A percentile compares a stretch with the other conserved stretches of the same genome.
Evolutionary conservation across 441 rosid species (phyloP).

Genomic region (Raphanus hybrid): DNA sequence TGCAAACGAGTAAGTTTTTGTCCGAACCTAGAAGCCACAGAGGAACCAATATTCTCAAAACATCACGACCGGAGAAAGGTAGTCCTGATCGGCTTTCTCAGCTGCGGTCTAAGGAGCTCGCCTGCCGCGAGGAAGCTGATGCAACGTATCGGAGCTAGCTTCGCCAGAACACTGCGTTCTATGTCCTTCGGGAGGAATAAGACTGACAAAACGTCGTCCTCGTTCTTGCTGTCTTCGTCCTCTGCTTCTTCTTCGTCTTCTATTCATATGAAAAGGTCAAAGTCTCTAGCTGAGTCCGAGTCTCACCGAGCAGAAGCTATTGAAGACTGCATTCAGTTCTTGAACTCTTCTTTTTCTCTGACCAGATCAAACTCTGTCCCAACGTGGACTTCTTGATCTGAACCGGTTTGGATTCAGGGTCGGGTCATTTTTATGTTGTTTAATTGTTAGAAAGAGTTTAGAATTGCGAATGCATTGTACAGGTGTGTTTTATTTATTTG

Average conservation of each 20-base stretch:
- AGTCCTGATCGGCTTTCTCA: slow-evolving; percentile 48
- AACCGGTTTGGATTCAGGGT: background rate
- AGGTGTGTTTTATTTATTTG: slow-evolving; percentile 6
- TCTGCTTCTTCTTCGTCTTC: slow-evolving; percentile 55
- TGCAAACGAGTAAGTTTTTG: slow-evolving; percentile 70
- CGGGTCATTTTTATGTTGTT: slow-evolving; percentile 12
- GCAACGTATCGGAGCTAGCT: slow-evolving; percentile 63
- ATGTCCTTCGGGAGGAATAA: slow-evolving; percentile 53
- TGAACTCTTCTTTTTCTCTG: slow-evolving; percentile 85
- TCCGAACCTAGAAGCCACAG: slow-evolving; percentile 54
- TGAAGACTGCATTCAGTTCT: slow-evolving; percentile 92
- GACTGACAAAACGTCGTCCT: slow-evolving; percentile 31
- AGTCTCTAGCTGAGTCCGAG: slow-evolving; percentile 78
- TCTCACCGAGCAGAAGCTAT: slow-evolving; percentile 90
- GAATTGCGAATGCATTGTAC: slow-evolving; percentile 25
- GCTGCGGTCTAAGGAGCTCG: slow-evolving; percentile 51
- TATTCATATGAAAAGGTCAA: slow-evolving; percentile 66
- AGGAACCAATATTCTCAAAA: slow-evolving; percentile 48
- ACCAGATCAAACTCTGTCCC: slow-evolving; percentile 80
- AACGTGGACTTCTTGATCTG: slow-evolving; percentile 52
- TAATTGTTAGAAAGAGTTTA: background rate
- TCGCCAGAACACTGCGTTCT: slow-evolving; percentile 58
- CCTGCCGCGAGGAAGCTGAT: slow-evolving; percentile 59
- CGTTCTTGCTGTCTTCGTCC: slow-evolving; percentile 11
- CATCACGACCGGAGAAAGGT: slow-evolving; percentile 50